phyloP scores from a whole-genome alignment of 2,329 filamentous ascomycete genomes.

The Berkeleyomyces basicola region DNA sequence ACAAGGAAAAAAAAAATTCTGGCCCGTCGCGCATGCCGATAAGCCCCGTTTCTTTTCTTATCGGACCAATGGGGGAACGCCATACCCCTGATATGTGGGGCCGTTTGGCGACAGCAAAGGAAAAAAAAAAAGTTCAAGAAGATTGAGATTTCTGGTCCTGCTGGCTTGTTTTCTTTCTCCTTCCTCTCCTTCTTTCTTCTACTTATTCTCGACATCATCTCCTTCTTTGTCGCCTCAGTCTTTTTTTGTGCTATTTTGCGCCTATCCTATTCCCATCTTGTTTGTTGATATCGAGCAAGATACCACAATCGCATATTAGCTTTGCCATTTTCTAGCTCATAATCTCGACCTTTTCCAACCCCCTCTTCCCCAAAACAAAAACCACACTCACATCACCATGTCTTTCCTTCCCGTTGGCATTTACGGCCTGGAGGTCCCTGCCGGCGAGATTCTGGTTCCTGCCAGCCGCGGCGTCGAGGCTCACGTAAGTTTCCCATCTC shows the following conservation, averaged over 20 bases:
- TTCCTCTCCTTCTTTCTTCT: constrained; percentile 1
- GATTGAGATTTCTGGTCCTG: constrained; percentile 13
- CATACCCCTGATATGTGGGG: constrained; percentile 12
- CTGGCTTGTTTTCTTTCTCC: constrained; percentile 1
- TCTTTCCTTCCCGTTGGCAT: constrained; percentile 54
- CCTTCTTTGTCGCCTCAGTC: neutral
- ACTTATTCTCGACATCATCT: neutral
- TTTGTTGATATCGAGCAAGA: neutral
- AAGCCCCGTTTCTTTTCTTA: constrained; percentile 6
- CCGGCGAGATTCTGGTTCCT: constrained; percentile 67
- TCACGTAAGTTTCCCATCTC: constrained; percentile 44
- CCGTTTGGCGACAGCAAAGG: constrained; percentile 6
- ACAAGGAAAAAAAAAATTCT: neutral
- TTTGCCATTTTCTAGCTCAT: constrained; percentile 6
- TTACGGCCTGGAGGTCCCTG: constrained; percentile 82
- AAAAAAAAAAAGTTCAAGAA: constrained; percentile 16
- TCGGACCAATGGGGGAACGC: constrained; percentile 10
- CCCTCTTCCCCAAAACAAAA: neutral
- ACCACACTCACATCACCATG: constrained; percentile 24
- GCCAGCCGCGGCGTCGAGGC: constrained; percentile 64
- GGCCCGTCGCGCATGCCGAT: neutral
- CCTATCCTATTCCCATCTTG: neutral
- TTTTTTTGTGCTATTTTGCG: no score
- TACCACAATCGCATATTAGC: neutral
- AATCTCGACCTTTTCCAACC: constrained; percentile 12